Evolutionary conservation across 768 basidiomycete species (phyloP), one percentile per base, ranked within the genome.

Genomic region (Tricholoma hemisulphureum): DNA sequence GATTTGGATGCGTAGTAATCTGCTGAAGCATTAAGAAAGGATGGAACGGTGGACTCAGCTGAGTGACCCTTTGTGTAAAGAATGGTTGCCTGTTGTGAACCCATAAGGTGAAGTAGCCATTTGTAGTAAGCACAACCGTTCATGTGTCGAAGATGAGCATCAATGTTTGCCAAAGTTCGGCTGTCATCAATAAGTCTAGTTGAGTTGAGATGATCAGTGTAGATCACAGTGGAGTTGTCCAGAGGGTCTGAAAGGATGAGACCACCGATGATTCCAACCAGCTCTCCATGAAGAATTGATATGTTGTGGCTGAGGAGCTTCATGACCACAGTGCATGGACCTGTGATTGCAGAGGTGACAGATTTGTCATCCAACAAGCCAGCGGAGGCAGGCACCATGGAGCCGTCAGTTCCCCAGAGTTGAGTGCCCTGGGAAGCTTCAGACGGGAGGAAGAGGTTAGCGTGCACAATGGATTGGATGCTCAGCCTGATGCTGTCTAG

Each of bases 131-230:
- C 65, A 0, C 66, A 26, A 8, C 67, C 63, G 39, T 65, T 67
- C 65, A 66, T 65, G 34, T 46, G 61, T 1, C 60, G 43, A n/a
- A 59, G 34, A 0, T 37, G 34, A 4, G n/a, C 55, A 21, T 62
- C 57, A 31, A 55, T 46, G 20, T 66, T 50, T 1, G n/a, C 46
- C 0, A 63, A 55, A 1, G 59, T 55, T 3, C 43, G 37, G 23
- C 60, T 56, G 48, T 67, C 65, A 2, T 62, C 51, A 5, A 71
- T 61, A 2, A 70, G 46, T 0, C 63, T 50, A 0, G 64, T 59
- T 0, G 68, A 59, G 41, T 69, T 69, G 2, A 69, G 59, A 23
- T 71, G 68, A 35, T 71, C 68, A 1, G 68, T 65, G 49, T 57
- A 63, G 0, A 69, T 45, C 16, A 6, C 23, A 28, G 37, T 7